Evolutionary conservation across 1,139 yeast genomes (phyloP).

Genomic region (Candida frijolesensis): DNA sequence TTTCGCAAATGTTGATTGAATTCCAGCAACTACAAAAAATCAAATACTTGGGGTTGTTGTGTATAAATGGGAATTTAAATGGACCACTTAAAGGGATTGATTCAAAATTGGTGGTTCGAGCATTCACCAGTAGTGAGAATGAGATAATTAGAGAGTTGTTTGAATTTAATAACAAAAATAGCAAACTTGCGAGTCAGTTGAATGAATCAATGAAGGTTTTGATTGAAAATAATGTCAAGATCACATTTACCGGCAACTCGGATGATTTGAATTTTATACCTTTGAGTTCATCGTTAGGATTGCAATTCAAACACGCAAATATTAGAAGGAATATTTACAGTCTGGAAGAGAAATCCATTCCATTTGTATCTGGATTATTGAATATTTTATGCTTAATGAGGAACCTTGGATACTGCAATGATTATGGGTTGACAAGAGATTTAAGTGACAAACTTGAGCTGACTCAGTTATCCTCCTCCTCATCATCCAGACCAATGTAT

Average conservation of each 20-base stretch:
- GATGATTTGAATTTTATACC: constrained; percentile 48
- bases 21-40: constrained; percentile 16
- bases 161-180: constrained; percentile 44
- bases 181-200: constrained; percentile 33
- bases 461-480: not conserved
- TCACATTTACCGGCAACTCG: constrained; percentile 50
- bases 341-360: not conserved
- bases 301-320: constrained; percentile 53
- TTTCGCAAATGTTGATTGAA: constrained; percentile 31
- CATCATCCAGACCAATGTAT: constrained; percentile 21
- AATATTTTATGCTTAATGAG: constrained; percentile 36
- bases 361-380: constrained; percentile 29
- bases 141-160: constrained; percentile 51
- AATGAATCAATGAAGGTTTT: constrained; percentile 34
- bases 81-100: constrained; percentile 51
- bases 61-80: constrained; percentile 46
- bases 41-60: constrained; percentile 37
- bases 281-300: constrained; percentile 45
- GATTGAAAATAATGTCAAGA: constrained; percentile 45
- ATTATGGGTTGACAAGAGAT: constrained; percentile 34
- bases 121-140: constrained; percentile 48
- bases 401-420: constrained; percentile 38
- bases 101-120: constrained; percentile 48
- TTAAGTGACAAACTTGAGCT: constrained; percentile 26
- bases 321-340: constrained; percentile 42